These are phyloP conservation scores for Xylariaceae sp. DNA, from an alignment of 2,329 filamentous ascomycete genomes.

Conservation along the genomic window DNA sequence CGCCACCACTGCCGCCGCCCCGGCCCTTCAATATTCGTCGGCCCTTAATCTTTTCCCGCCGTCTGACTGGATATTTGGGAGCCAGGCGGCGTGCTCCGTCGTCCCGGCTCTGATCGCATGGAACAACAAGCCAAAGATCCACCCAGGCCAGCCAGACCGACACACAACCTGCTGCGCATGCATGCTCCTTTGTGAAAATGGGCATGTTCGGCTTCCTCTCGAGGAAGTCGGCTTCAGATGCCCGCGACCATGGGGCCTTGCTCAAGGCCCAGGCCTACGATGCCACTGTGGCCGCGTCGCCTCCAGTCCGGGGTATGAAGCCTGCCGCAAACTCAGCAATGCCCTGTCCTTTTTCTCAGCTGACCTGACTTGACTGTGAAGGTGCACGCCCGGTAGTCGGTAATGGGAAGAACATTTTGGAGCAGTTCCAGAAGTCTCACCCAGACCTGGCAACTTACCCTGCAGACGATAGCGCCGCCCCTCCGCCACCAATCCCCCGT, in stretches of 20 bases:
- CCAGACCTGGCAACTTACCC: constrained; percentile 19
- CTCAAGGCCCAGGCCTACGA: constrained; percentile 32
- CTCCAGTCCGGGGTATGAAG: constrained; percentile 29
- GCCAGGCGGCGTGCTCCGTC: too few relatives aligned
- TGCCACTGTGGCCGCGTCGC: constrained; percentile 25
- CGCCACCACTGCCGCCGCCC: too few relatives aligned
- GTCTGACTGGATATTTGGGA: too few relatives aligned
- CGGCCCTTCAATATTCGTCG: too few relatives aligned
- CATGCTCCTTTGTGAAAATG: too few relatives aligned
- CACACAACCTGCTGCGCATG: too few relatives aligned
- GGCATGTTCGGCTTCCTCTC: constrained; percentile 28
- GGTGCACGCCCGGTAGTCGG: constrained; percentile 33
- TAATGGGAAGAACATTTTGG: constrained; percentile 31
- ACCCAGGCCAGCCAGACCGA: too few relatives aligned
- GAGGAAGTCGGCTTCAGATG: constrained; percentile 17
- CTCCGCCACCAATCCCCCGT: constrained; percentile 22
- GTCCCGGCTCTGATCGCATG: too few relatives aligned
- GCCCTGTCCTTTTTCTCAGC: constrained; percentile 9
- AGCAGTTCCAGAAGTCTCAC: constrained; percentile 28
- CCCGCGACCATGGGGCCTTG: constrained; percentile 6
- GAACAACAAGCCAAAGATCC: too few relatives aligned
- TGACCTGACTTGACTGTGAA: constrained; percentile 15
- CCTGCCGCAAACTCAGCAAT: constrained; percentile 13
- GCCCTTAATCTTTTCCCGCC: too few relatives aligned
- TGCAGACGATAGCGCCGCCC: constrained; percentile 19